These are phyloP conservation scores for Hanseniaspora taiwanica DNA, from an alignment of 805 yeast species.

Conservation along the genomic window DNA sequence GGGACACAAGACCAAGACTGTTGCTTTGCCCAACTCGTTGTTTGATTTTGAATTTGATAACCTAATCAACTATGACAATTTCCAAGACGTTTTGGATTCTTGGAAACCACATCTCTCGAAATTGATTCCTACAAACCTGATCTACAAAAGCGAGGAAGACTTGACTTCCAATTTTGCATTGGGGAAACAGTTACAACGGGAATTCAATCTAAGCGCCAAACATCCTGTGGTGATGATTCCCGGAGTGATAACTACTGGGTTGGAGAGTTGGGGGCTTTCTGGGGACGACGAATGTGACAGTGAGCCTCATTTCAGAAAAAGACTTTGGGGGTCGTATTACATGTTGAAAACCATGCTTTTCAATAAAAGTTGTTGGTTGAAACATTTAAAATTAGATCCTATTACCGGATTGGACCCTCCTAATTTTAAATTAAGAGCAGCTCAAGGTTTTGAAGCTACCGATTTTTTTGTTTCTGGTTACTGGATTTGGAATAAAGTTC, in stretches of 20 bases:
- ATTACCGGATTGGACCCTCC: constrained; percentile 91
- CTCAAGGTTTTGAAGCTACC: constrained; percentile 93
- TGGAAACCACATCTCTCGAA: constrained; percentile 49
- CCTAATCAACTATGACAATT: constrained; percentile 40
- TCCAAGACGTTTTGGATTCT: constrained; percentile 49
- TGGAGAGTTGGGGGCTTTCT: constrained; percentile 82
- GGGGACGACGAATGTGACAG: constrained; percentile 75
- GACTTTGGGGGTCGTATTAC: constrained; percentile 94
- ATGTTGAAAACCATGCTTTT: constrained; percentile 87
- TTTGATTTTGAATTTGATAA: constrained; percentile 34
- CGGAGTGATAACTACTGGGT: constrained; percentile 89
- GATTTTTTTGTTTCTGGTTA: constrained; percentile 95
- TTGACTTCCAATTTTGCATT: constrained; percentile 79
- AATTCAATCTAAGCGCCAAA: constrained; percentile 39
- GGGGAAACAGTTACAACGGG: constrained; percentile 48
- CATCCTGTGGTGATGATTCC: constrained; percentile 88
- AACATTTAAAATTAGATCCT: constrained; percentile 79
- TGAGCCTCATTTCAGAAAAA: constrained; percentile 71
- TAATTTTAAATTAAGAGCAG: constrained; percentile 67
- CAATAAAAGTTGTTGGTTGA: constrained; percentile 88
- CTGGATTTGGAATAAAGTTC: constrained; percentile 95
- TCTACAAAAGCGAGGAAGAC: constrained; percentile 26
- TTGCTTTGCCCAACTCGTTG: constrained; percentile 10
- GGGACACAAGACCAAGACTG: constrained; percentile 32
- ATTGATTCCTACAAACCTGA: constrained; percentile 40